Evolutionary conservation across 2,329 filamentous ascomycete species (phyloP).

Genomic region (Trichoderma aggressivum): DNA sequence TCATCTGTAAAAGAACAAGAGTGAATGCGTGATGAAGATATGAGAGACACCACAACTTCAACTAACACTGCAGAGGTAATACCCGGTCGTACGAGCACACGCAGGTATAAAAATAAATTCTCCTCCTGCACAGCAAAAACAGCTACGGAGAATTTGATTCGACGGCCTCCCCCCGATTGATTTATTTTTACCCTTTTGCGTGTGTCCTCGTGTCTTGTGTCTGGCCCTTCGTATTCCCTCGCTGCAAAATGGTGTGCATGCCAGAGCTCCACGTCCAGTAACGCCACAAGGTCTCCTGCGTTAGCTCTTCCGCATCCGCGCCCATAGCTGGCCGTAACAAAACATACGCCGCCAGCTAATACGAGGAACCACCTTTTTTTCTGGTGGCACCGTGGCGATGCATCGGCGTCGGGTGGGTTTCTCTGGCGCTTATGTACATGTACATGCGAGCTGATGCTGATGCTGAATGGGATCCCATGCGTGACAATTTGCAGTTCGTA

Average conservation of each 20-base stretch:
- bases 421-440: not conserved
- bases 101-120: not conserved
- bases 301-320: not conserved
- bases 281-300: not conserved
- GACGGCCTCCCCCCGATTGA: not conserved
- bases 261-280: not conserved
- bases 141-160: not conserved
- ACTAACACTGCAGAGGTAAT: not conserved
- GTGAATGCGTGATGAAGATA: not conserved
- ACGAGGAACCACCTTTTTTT: not conserved
- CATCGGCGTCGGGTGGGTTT: not conserved
- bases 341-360: not conserved
- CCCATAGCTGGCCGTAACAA: not conserved
- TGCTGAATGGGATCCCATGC: too few species aligned
- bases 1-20: not conserved
- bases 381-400: constrained; percentile 11
- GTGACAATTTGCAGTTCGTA: not conserved
- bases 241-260: constrained; percentile 7
- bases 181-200: constrained; percentile 9
- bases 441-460: not conserved
- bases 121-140: not conserved
- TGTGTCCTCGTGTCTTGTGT: constrained; percentile 14
- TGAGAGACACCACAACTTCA: not conserved
- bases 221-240: not conserved
- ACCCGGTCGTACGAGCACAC: not conserved